Evolutionary conservation across 768 basidiomycete genomes (phyloP).

Genomic region (Chalciporus chontae): DNA sequence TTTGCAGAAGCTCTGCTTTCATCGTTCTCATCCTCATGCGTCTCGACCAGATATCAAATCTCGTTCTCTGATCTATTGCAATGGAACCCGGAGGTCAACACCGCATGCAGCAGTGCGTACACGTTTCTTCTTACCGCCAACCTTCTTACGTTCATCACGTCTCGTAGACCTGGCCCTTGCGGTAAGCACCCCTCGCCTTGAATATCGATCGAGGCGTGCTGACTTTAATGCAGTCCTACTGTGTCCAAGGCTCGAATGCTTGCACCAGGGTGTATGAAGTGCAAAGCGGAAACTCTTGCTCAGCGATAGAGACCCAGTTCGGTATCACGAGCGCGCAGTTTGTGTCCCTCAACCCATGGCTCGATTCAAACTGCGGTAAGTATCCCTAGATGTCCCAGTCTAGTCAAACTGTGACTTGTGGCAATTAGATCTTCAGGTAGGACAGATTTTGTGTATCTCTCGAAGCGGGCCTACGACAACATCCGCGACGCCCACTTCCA

Average conservation of each 20-base stretch:
- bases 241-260: background rate
- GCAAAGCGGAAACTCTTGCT: background rate
- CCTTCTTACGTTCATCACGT: background rate
- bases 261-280: background rate
- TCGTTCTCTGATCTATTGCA: background rate
- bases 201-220: background rate
- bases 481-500: background rate
- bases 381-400: too few relatives aligned
- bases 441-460: background rate
- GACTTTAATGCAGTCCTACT: background rate
- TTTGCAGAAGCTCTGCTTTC: background rate
- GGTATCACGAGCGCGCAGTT: background rate
- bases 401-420: background rate
- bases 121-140: background rate
- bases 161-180: background rate
- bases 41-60: background rate
- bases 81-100: background rate
- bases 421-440: background rate
- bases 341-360: background rate
- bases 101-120: background rate
- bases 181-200: background rate
- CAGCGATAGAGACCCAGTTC: background rate
- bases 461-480: background rate
- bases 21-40: background rate
- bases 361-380: background rate